Base-by-base conservation (phyloP, 2,329 filamentous ascomycete species). In the Fusarium camptoceras region DNA sequence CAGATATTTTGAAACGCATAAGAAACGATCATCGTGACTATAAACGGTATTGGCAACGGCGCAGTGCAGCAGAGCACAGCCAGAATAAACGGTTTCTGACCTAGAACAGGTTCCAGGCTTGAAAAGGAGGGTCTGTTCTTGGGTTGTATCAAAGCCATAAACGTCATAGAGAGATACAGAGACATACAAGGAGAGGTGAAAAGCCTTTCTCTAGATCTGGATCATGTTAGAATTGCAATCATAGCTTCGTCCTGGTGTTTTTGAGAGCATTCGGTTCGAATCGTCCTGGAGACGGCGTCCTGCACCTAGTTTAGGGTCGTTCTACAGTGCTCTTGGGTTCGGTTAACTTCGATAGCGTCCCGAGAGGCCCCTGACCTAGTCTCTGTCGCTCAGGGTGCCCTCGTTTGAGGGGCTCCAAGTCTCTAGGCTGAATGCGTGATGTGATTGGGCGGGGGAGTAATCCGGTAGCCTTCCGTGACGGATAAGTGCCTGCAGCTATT, bases 1-100 rank as follows among this genome's bases (percentile, higher is more conserved):
- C 18, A n/a, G 34, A 37, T 37, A 53, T 62, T 72, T 59, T 75
- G 72, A 75, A 75, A 75, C 73, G 31, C 48, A 61, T 24, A 48
- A 59, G 55, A 70, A 66, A 51, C 53, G 25, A 41, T 37, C 30
- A n/a, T 65, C 11, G 16, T 41, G 34, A 20, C 31, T 51, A 28
- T 12, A 31, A 25, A 39, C 24, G 49, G 49, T n/a, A 20, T 24
- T 41, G 20, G 8, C 31, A 25, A 39, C 24, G 49, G 49, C 24
- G 20, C 49, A n/a, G 49, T n/a, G 20, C 49, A 51, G 49, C 24
- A 51, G 24, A 15, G 25, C 49, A 51, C 49, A 51, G 24, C 24
- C 49, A 41, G 34, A 51, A 22, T 25, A 51, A 51, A 51, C 34
- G 49, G 24, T n/a, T 25, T 51, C 24, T 25, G 27, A n/a, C 18